phyloP scores from a whole-genome alignment of 768 basidiomycete species.

The Rhizopogon vinicolor region DNA sequence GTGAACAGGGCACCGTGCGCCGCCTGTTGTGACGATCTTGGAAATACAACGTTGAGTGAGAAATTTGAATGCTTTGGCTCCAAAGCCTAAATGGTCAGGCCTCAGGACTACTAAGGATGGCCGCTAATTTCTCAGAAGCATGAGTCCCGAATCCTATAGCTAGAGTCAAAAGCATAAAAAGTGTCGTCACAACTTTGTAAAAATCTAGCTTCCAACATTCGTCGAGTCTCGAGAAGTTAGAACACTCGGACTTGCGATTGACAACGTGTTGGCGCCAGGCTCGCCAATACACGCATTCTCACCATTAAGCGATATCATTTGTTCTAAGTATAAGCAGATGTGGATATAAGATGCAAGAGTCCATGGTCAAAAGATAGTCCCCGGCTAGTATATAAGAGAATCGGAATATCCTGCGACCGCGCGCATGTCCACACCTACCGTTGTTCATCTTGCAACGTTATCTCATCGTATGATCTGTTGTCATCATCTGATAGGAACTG shows the following conservation, averaged over 20 bases:
- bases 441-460: slow-evolving; percentile 36
- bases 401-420: neutral
- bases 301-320: neutral
- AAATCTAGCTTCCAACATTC: too few species aligned
- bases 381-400: slow-evolving; percentile 19
- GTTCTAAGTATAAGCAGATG: slow-evolving; percentile 7
- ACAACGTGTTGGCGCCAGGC: too few species aligned
- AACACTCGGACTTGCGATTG: too few species aligned
- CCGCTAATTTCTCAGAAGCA: neutral
- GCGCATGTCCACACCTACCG: neutral
- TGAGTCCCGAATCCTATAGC: too few species aligned
- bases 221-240: too few species aligned
- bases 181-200: too few species aligned
- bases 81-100: neutral
- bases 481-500: slow-evolving; percentile 42
- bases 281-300: too few species aligned
- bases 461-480: slow-evolving; percentile 45
- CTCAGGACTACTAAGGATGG: neutral
- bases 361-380: slow-evolving; percentile 1
- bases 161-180: too few species aligned
- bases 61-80: neutral
- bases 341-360: slow-evolving; percentile 6
- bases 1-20: slow-evolving; percentile 1
- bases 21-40: slow-evolving; percentile 8
- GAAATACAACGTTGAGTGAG: neutral